A percentile compares a stretch with the other conserved stretches of the same genome.
Conservation (phyloP, 352 stramenopile genomes). For the Paralagenidium karlingii region DNA sequence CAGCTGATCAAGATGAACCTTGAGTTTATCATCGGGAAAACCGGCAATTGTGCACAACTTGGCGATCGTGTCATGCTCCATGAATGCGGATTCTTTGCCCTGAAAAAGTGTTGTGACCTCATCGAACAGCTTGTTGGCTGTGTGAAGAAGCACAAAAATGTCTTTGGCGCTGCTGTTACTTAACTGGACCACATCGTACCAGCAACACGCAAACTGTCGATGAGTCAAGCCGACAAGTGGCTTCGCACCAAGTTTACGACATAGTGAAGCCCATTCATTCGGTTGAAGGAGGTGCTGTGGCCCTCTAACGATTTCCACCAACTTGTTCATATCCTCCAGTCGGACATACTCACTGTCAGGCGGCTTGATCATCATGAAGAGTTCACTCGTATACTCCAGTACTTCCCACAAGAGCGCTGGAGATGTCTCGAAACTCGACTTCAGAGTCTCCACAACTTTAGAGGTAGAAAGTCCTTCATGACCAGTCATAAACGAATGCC, state of each 20-base stretch:
- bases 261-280: conserved; percentile 20
- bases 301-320: conserved; percentile 24
- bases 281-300: conserved; percentile 12
- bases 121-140: conserved; percentile 24
- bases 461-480: conserved; percentile 25
- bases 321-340: conserved; percentile 16
- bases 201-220: conserved; percentile 40
- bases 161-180: conserved; percentile 25
- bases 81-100: conserved; percentile 11
- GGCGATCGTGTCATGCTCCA: conserved; percentile 21
- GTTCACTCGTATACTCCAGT: conserved; percentile 33
- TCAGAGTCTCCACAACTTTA: conserved; percentile 29
- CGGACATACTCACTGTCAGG: conserved; percentile 10
- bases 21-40: conserved; percentile 11
- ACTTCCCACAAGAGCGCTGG: conserved; percentile 30
- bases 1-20: conserved; percentile 13
- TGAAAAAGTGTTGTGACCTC: conserved; percentile 34
- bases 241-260: conserved; percentile 19
- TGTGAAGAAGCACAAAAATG: conserved; percentile 29
- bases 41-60: conserved; percentile 17
- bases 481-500: conserved; percentile 35
- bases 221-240: conserved; percentile 18
- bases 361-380: conserved; percentile 33
- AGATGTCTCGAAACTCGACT: conserved; percentile 29
- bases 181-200: conserved; percentile 27